phyloP scores from a whole-genome alignment of 352 stramenopile species.

The Phytophthora tubulina region DNA sequence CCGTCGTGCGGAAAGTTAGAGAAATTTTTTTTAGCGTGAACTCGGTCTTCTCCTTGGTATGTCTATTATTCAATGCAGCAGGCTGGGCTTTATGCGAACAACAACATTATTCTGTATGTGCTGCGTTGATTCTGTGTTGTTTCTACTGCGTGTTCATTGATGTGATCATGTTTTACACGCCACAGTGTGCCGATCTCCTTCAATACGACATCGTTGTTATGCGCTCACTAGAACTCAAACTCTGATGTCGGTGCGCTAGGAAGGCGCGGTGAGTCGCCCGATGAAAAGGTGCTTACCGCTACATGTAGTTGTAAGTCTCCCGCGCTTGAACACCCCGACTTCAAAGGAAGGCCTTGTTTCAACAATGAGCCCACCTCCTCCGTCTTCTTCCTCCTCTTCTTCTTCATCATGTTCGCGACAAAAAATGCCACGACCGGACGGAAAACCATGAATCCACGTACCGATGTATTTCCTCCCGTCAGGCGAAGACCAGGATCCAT shows the following conservation, averaged over 20 bases:
- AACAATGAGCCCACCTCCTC: slow-evolving; percentile 16
- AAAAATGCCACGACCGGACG: slow-evolving; percentile 68
- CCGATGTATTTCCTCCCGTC: slow-evolving; percentile 64
- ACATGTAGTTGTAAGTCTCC: slow-evolving; percentile 44
- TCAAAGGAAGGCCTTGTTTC: slow-evolving; percentile 34
- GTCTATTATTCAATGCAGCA: slow-evolving; percentile 83
- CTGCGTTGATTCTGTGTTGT: slow-evolving; percentile 13
- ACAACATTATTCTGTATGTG: slow-evolving; percentile 46
- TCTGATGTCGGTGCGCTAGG: slow-evolving; percentile 19
- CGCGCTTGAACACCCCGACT: slow-evolving; percentile 55
- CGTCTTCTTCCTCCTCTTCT: slow-evolving; percentile 35
- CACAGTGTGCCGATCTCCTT: background rate
- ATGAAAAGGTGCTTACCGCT: slow-evolving; percentile 58
- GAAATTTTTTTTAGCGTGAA: slow-evolving; percentile 75
- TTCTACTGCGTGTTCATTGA: background rate
- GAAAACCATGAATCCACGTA: slow-evolving; percentile 62
- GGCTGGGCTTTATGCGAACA: slow-evolving; percentile 64
- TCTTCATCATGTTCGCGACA: slow-evolving; percentile 39
- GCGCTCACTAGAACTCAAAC: background rate
- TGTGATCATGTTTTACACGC: background rate
- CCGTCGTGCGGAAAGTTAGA: slow-evolving; percentile 77
- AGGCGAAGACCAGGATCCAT: slow-evolving; percentile 66
- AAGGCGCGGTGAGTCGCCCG: slow-evolving; percentile 45
- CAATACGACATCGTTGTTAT: background rate
- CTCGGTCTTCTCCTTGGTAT: slow-evolving; percentile 70